Percentiles rank a stretch among this genome's conserved stretches.
Conservation (phyloP, 768 basidiomycete genomes). For the Termitomyces sp. region DNA sequence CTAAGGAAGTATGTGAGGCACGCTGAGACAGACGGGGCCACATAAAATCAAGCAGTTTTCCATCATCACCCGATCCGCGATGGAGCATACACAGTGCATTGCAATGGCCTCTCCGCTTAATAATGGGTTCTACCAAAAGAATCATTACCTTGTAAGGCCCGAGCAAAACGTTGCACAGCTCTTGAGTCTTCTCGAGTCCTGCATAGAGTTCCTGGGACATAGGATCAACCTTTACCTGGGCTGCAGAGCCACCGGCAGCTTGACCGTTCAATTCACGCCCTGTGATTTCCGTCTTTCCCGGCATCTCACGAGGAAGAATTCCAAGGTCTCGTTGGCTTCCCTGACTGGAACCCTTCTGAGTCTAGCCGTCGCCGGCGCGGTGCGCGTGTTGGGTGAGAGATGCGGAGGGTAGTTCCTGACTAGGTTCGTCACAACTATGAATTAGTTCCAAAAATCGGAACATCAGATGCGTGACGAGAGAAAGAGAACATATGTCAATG, state of each 20-base stretch:
- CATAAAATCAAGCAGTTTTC: conserved; percentile 56
- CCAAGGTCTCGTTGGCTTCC: conserved; percentile 75
- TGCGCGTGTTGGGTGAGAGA: conserved; percentile 61
- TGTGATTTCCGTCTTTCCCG: conserved; percentile 39
- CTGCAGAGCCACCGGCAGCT: conserved; percentile 4
- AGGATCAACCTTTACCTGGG: conserved; percentile 3
- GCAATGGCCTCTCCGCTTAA: conserved; percentile 48
- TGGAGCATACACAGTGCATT: conserved; percentile 60
- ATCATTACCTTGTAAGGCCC: conserved; percentile 50
- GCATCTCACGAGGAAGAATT: conserved; percentile 59
- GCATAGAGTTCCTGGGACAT: conserved; percentile 48
- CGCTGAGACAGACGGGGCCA: conserved; percentile 7
- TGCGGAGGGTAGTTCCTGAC: conserved; percentile 91
- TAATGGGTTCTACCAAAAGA: conserved; percentile 55
- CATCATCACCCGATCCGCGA: conserved; percentile 46
- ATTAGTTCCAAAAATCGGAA: conserved; percentile 64
- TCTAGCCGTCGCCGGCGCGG: conserved; percentile 67
- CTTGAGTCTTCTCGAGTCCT: conserved; percentile 51
- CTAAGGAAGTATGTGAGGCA: conserved; percentile 18
- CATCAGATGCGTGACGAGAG: conserved; percentile 21
- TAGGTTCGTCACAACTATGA: conserved; percentile 80
- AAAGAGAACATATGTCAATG: conserved; percentile 25
- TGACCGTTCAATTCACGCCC: conserved; percentile 16
- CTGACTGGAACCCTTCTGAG: conserved; percentile 55
- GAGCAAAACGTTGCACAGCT: conserved; percentile 54